Conservation (phyloP, 257 asterid genomes). For the Anisodus acutangulus region DNA sequence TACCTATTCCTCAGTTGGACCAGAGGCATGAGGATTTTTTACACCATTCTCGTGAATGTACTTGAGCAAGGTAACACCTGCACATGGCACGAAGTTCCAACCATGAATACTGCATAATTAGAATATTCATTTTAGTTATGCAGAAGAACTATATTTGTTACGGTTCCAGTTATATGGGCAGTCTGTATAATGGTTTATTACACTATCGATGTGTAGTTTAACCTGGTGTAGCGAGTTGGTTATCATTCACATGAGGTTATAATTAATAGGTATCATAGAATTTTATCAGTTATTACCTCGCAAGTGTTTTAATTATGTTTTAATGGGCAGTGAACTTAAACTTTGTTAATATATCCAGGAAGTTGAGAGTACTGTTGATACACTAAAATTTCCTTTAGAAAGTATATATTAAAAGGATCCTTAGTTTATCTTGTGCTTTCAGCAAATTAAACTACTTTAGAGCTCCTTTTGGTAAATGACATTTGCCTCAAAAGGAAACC, state of each 20-base stretch:
- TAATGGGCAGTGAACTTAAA: no score
- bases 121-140: constrained; percentile 1
- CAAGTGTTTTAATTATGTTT: no score
- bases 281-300: not conserved
- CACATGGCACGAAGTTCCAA: not conserved
- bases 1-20: not conserved
- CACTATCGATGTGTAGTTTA: not conserved
- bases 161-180: not conserved
- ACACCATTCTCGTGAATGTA: constrained; percentile 13
- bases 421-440: not conserved
- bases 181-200: not conserved
- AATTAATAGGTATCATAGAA: not conserved
- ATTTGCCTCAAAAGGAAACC: not conserved
- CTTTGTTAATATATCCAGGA: no score
- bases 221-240: not conserved
- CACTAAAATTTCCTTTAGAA: no score
- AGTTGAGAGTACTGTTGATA: no score
- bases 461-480: not conserved
- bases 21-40: not conserved
- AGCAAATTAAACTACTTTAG: not conserved
- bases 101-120: constrained; percentile 1
- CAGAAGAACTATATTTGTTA: not conserved
- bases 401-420: no score
- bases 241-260: not conserved
- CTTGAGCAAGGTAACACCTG: constrained; percentile 16